Evolutionary conservation across 1,139 yeast genomes (phyloP), one percentile per base, ranked within the genome.

Genomic region (Pichia sp.): DNA sequence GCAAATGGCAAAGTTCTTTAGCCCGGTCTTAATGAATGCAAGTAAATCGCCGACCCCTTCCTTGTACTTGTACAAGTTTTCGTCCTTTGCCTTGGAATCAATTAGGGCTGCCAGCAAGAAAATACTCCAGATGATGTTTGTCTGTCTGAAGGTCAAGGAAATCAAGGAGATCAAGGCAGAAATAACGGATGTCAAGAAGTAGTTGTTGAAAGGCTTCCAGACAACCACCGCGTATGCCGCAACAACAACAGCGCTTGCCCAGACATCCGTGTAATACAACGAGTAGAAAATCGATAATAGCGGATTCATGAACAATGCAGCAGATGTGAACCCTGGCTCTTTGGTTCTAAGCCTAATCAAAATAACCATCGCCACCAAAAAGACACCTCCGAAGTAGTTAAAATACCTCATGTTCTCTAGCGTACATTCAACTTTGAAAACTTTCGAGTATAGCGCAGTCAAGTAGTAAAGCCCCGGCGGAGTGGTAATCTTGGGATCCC

Each of bases 401-500:
- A 85, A 67, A 16, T 81, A 69, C 58, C 96, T 73, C 49, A 87
- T 70, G 1, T 76, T 71, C 1, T 73, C 69, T 48, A 77, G 61
- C n/a, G 74, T 72, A 50, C 66, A 70, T 31, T 67, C 30, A 46
- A 62, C 42, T 54, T 65, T 62, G 44, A 74, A 45, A 1, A 71
- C 30, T 57, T 76, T 70, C 49, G 78, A 68, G 64, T 76, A 82
- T 5, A 71, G 52, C 59, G 77, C 78, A 1, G 92, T 95, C 10
- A 90, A 64, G 8, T 78, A 60, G 65, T 93, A 93, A 41, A 93
- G 72, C 0, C 99, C 99, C 1, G 99, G 99, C 1, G 99, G 99
- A 0, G 99, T 93, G 3, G 99, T 93, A 67, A 95, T 90, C 67
- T 92, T 93, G 40, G 83, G 77, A 68, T 93, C 93, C 97, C 98